Evolutionary conservation across 2,329 filamentous ascomycete species (phyloP).

Genomic region (Davidsoniella eucalypti): DNA sequence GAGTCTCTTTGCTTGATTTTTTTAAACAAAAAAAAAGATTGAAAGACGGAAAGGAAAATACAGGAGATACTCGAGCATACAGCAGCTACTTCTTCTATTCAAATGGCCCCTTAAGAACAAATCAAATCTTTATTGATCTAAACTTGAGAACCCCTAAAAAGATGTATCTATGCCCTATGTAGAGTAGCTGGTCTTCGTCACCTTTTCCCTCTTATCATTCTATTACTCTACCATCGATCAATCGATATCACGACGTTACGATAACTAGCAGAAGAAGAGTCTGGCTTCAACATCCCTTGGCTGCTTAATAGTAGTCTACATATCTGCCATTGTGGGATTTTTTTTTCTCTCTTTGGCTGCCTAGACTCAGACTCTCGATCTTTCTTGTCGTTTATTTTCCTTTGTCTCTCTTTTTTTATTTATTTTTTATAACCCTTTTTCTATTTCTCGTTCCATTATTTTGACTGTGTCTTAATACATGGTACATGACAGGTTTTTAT

Average conservation of each 20-base stretch:
- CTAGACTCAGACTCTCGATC: background rate
- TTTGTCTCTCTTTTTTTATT: conserved; percentile 1
- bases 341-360: background rate
- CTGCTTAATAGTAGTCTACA: background rate
- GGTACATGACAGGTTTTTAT: too few relatives aligned
- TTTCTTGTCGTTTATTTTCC: background rate
- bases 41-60: background rate
- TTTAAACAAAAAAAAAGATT: background rate
- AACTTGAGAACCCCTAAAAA: too few relatives aligned
- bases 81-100: background rate
- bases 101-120: too few relatives aligned
- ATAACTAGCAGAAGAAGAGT: conserved; percentile 6
- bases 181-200: too few relatives aligned
- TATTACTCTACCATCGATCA: background rate
- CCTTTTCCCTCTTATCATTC: background rate
- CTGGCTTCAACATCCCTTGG: background rate
- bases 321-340: background rate
- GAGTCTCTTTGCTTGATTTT: background rate
- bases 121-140: too few relatives aligned
- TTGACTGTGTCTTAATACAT: too few relatives aligned
- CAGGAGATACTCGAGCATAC: background rate
- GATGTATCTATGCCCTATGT: too few relatives aligned
- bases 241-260: conserved; percentile 10
- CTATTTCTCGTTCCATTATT: background rate
- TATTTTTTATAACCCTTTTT: background rate